These are phyloP conservation scores for Pseudogymnoascus verrucosus DNA, from an alignment of 2,329 filamentous ascomycete genomes.

Conservation along the genomic window DNA sequence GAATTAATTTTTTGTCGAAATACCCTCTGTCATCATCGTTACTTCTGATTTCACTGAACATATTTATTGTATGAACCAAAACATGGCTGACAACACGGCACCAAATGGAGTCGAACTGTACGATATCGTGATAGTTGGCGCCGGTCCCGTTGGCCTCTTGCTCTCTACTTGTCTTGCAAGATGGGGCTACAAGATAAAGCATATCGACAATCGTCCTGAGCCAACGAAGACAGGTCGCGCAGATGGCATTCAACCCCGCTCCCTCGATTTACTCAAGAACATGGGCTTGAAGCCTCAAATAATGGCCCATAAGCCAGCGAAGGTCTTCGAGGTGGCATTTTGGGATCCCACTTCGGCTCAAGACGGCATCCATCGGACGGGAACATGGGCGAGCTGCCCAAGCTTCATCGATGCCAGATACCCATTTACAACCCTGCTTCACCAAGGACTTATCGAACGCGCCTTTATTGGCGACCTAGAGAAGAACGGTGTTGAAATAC, in stretches of 20 bases:
- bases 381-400: slow-evolving; percentile 81
- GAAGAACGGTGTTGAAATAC: slow-evolving; percentile 51
- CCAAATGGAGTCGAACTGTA: slow-evolving; percentile 31
- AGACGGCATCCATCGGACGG: slow-evolving; percentile 54
- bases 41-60: not conserved
- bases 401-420: slow-evolving; percentile 69
- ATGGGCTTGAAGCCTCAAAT: slow-evolving; percentile 83
- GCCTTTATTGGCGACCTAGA: slow-evolving; percentile 60
- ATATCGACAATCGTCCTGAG: slow-evolving; percentile 83
- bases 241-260: slow-evolving; percentile 86
- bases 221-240: slow-evolving; percentile 81
- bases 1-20: not conserved
- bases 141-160: slow-evolving; percentile 80
- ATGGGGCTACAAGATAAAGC: slow-evolving; percentile 93
- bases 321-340: slow-evolving; percentile 71
- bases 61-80: not conserved
- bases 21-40: not conserved
- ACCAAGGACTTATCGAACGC: slow-evolving; percentile 64
- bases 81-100: slow-evolving; percentile 20
- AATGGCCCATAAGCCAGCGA: slow-evolving; percentile 80
- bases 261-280: slow-evolving; percentile 77
- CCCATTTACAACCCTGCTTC: slow-evolving; percentile 61
- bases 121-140: slow-evolving; percentile 76
- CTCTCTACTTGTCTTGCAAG: slow-evolving; percentile 79
- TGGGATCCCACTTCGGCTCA: slow-evolving; percentile 56